Evolutionary conservation across 768 basidiomycete genomes (phyloP).

Genomic region (Trametopsis cervina): DNA sequence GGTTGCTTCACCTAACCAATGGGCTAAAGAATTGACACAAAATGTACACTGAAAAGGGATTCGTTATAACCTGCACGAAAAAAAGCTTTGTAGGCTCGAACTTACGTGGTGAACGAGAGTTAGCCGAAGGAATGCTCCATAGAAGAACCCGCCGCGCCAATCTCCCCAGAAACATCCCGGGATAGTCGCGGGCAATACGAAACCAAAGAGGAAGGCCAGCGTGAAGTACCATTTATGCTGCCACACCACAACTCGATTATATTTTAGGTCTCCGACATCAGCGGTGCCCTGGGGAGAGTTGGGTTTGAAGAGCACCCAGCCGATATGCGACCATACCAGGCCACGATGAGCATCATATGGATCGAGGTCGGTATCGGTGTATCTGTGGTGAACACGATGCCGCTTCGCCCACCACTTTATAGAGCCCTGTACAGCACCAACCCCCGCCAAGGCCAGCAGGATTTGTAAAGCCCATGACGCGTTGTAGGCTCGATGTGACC

Average conservation of each 20-base stretch:
- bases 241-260: slow-evolving; percentile 76
- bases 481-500: slow-evolving; percentile 95
- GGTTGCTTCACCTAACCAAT: slow-evolving; percentile 90
- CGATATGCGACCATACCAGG: slow-evolving; percentile 79
- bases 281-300: slow-evolving; percentile 86
- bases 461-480: slow-evolving; percentile 83
- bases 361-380: slow-evolving; percentile 95
- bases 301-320: slow-evolving; percentile 92
- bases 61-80: background rate
- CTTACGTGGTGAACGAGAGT: slow-evolving; percentile 84
- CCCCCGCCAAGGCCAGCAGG: slow-evolving; percentile 74
- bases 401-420: slow-evolving; percentile 99
- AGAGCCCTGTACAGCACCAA: slow-evolving; percentile 92
- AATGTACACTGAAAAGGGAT: slow-evolving; percentile 68
- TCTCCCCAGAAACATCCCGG: slow-evolving; percentile 83
- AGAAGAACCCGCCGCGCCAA: slow-evolving; percentile 77
- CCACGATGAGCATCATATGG: slow-evolving; percentile 92
- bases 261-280: slow-evolving; percentile 80
- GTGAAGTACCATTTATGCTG: slow-evolving; percentile 76
- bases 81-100: slow-evolving; percentile 12
- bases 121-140: slow-evolving; percentile 75
- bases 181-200: slow-evolving; percentile 68
- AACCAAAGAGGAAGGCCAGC: slow-evolving; percentile 63
- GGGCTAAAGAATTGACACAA: slow-evolving; percentile 94
- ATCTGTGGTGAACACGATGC: slow-evolving; percentile 94